Base-by-base conservation (phyloP, 2,329 filamentous ascomycete species). In the Biscogniauxia sp. region DNA sequence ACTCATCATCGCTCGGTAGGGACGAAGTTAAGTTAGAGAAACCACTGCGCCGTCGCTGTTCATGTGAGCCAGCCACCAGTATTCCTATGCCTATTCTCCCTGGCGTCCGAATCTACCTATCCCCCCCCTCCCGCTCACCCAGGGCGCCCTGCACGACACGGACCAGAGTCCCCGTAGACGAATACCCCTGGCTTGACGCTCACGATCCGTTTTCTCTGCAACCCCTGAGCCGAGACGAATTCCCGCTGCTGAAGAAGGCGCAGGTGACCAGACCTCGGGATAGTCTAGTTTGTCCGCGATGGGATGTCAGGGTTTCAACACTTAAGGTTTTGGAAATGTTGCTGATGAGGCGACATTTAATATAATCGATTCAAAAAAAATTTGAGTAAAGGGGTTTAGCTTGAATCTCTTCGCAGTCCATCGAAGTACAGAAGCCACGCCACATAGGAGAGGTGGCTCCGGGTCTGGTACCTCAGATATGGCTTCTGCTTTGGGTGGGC, bases 1-100 rank as follows among this genome's bases (percentile, higher is more conserved):
- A 66, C 11, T 65, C 59, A 20, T 62, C 57, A 23, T 64, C 55
- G 9, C 58, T 59, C n/a, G 61, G 64, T 64, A 68, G 32, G 66
- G 66, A 57, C 66, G 66, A 26, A 68, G 51, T 51, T 68, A 26
- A 68, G 51, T 51, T 68, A 62, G 37, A 65, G 37, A 7, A 66
- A 66, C 5, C 58, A 60, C 61, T 65, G 64, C 23, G 58, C 32
- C 37, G 53, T 63, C 49, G 55, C 58, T 2, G 49, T 11, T 4
- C 64, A 2, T 62, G 62, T 2, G 55, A 51, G 58, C 63, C 2
- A 55, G 32, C 19, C 19, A 66, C 61, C 20, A 64, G 20, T 59
- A 53, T 61, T 61, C 55, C 28, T 54, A 9, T 19, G 37, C 55
- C 8, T 19, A 13, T 57, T 61, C 5, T 13, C 28, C 20, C 52